phyloP scores from a whole-genome alignment of 1,284 basidiomycete species.

The Trametes hirsuta region DNA sequence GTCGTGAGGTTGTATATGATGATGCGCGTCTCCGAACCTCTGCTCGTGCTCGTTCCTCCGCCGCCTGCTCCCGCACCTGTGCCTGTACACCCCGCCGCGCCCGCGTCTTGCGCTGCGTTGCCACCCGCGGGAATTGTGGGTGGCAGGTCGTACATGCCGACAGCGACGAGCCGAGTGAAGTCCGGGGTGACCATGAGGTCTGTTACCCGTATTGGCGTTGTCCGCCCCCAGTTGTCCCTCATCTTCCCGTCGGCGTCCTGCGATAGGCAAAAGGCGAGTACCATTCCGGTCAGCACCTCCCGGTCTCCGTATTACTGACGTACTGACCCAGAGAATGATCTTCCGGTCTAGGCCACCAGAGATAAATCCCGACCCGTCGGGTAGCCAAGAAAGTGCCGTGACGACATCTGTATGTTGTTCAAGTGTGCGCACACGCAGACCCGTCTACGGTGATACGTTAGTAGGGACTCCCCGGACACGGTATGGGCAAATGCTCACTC shows the following conservation, averaged over 20 bases:
- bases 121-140: constrained; percentile 24
- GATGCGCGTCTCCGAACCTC: constrained; percentile 61
- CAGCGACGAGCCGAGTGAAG: constrained; percentile 79
- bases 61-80: constrained; percentile 32
- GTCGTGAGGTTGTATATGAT: constrained; percentile 77
- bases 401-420: constrained; percentile 84
- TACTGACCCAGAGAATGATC: constrained; percentile 85
- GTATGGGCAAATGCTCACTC: constrained; percentile 50
- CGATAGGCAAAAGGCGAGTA: constrained; percentile 14
- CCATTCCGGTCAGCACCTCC: constrained; percentile 3
- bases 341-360: constrained; percentile 90
- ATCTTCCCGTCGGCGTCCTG: constrained; percentile 78
- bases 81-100: constrained; percentile 36
- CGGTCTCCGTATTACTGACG: not conserved
- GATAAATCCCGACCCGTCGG: constrained; percentile 88
- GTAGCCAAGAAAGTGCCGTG: constrained; percentile 86
- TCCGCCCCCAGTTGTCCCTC: constrained; percentile 68
- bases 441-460: constrained; percentile 53
- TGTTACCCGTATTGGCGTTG: constrained; percentile 80
- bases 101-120: not conserved
- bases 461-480: not conserved
- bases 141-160: constrained; percentile 64
- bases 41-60: constrained; percentile 36
- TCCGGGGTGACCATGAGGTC: constrained; percentile 91
- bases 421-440: constrained; percentile 64